Conservation (phyloP, 306 rosid species). For the Cercis canadensis region DNA sequence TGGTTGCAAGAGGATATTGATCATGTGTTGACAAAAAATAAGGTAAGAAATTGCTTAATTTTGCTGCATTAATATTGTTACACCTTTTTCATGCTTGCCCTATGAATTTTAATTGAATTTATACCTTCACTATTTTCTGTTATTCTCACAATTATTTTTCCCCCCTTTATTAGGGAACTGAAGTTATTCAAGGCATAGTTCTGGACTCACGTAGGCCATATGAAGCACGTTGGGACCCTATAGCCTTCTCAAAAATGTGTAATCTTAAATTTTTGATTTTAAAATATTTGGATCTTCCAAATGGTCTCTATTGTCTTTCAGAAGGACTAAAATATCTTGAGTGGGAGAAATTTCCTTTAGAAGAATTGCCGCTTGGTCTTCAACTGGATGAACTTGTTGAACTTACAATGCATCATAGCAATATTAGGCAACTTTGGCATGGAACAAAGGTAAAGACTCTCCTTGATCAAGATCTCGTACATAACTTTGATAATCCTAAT, state of each 20-base stretch:
- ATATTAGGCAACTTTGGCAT: slow-evolving; percentile 19
- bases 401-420: slow-evolving; percentile 19
- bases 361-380: not conserved
- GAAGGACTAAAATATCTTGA: slow-evolving; percentile 23
- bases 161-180: slow-evolving; percentile 15
- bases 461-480: too few species aligned
- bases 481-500: too few species aligned
- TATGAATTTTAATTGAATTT: not conserved
- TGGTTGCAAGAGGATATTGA: slow-evolving; percentile 30
- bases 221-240: not conserved
- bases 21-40: slow-evolving; percentile 8
- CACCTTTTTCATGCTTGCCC: not conserved
- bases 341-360: slow-evolving; percentile 31
- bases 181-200: slow-evolving; percentile 24
- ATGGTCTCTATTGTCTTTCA: not conserved
- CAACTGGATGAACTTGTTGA: slow-evolving; percentile 18
- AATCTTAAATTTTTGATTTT: slow-evolving; percentile 19
- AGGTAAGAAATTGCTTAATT: not conserved
- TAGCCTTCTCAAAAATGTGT: slow-evolving; percentile 13
- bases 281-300: not conserved
- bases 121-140: not conserved
- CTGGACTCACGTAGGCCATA: not conserved
- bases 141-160: not conserved
- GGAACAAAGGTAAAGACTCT: slow-evolving; percentile 7
- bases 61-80: not conserved